Evolutionary conservation across 306 rosid genomes (phyloP).

Genomic region (Pyrus communis): DNA sequence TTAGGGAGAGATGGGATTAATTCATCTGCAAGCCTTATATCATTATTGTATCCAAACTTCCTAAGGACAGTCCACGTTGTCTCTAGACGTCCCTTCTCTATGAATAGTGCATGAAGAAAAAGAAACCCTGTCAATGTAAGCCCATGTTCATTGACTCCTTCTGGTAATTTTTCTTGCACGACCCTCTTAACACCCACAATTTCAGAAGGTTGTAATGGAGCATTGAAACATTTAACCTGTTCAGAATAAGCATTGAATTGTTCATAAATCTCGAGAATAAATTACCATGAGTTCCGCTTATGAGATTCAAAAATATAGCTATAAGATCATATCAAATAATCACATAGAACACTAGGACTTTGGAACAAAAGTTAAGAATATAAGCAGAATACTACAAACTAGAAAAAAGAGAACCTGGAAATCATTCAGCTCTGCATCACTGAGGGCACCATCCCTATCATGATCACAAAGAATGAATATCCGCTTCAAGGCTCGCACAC

Average conservation of each 20-base stretch:
- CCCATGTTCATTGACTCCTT: conserved; percentile 96
- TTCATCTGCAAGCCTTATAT: conserved; percentile 81
- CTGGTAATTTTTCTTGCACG: conserved; percentile 82
- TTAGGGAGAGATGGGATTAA: conserved; percentile 56
- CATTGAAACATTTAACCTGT: conserved; percentile 97
- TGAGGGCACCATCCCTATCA: conserved; percentile 86
- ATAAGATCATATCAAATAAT: neutral
- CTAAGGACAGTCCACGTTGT: conserved; percentile 97
- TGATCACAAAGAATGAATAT: conserved; percentile 93
- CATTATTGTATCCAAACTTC: conserved; percentile 92
- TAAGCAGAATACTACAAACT: neutral
- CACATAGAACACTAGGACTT: neutral
- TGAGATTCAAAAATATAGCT: neutral
- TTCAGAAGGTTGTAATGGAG: conserved; percentile 96
- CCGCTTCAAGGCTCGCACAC: conserved; percentile 89
- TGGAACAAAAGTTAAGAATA: neutral
- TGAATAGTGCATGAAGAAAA: conserved; percentile 93
- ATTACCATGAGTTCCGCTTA: neutral
- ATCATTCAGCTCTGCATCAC: conserved; percentile 52
- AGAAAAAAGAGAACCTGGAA: conserved; percentile 34
- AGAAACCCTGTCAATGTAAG: conserved; percentile 96
- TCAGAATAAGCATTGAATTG: conserved; percentile 20
- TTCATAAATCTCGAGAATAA: neutral
- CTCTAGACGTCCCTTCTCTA: conserved; percentile 95
- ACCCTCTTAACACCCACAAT: conserved; percentile 84